Evolutionary conservation across 331 rosid genomes (phyloP).

Genomic region (Prunus yedoensis): DNA sequence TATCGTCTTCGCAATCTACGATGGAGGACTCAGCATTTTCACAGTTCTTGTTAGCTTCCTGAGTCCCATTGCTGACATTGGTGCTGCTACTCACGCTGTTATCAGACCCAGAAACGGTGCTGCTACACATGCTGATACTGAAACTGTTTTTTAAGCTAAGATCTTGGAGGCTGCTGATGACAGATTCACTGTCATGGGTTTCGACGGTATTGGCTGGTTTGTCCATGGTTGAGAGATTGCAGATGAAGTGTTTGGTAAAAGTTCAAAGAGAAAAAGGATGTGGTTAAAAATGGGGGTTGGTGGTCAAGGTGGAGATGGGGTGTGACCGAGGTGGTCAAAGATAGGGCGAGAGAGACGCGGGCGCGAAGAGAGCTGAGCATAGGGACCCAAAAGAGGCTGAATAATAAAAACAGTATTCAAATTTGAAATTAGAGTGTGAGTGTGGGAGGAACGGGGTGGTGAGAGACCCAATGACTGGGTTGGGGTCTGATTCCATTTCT

Average conservation of each 20-base stretch:
- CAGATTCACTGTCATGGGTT: constrained; percentile 19
- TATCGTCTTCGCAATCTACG: constrained; percentile 12
- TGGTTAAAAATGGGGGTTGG: constrained; percentile 10
- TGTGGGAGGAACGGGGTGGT: constrained; percentile 4
- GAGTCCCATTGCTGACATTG: constrained; percentile 27
- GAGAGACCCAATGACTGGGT: constrained; percentile 37
- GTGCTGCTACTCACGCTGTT: constrained; percentile 29
- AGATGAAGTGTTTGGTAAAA: constrained; percentile 18
- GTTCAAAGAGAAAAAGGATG: background rate
- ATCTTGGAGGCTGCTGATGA: constrained; percentile 14
- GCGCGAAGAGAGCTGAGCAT: constrained; percentile 39
- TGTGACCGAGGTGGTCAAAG: constrained; percentile 64
- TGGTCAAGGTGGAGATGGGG: constrained; percentile 38
- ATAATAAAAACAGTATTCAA: constrained; percentile 34
- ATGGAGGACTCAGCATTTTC: constrained; percentile 17
- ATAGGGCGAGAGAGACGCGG: constrained; percentile 40
- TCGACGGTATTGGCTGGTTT: constrained; percentile 15
- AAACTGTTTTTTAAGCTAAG: constrained; percentile 25
- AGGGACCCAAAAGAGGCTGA: constrained; percentile 28
- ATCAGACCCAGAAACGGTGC: constrained; percentile 35
- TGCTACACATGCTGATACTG: constrained; percentile 38
- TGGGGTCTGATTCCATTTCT: constrained; percentile 40
- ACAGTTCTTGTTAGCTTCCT: constrained; percentile 8
- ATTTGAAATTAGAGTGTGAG: constrained; percentile 35
- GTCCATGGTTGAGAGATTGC: constrained; percentile 30